Base-by-base conservation (phyloP, 192 early-diverging fungal genomes). In the Funneliformis mosseae region DNA sequence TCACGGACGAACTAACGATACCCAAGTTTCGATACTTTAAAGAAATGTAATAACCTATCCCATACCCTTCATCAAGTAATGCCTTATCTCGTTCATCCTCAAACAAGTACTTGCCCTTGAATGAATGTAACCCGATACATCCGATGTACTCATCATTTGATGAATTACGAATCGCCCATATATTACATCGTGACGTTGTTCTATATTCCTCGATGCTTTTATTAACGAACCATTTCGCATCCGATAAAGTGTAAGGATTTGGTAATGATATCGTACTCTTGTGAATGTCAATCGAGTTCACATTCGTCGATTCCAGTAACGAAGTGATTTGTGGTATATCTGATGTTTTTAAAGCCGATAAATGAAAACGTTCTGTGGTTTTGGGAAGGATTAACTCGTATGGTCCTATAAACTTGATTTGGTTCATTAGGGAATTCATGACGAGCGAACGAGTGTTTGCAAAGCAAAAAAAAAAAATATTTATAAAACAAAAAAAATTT, bases 31-130 rank as follows among this genome's bases (percentile, higher is more conserved):
- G 41, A 43, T 70, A 70, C 21, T 70, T 1, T 33, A 16, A 33
- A 2, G 68, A 70, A 70, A 70, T 70, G n/a, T 70, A 70, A 70
- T 70, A 70, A 3, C 68, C 68, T 43, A 70, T n/a, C 42, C 42
- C 68, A 43, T 70, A 42, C 7, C 8, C n/a, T 10, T 3, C 38
- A 21, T 70, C 4, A 43, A n/a, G 8, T 10, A 43, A 10, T 9
- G 43, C n/a, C n/a, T n/a, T 41, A 70, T 70, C 68, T 55, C 21
- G 14, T 7, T 55, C 50, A 55, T 55, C 48, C 1, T 50, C 50
- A 5, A n/a, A 0, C 1, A 6, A 5, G 6, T 55, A 21, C 7
- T 21, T 55, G 16, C 0, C 14, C 4, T 21, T 11, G 14, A 55
- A 18, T 21, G 16, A 2, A 70, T 14, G 11, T 21, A 70, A 4